Evolutionary conservation across 176 grass and related monocot genomes (phyloP), one percentile per base, ranked within the genome.

Genomic region (Phoenix roebelenii): DNA sequence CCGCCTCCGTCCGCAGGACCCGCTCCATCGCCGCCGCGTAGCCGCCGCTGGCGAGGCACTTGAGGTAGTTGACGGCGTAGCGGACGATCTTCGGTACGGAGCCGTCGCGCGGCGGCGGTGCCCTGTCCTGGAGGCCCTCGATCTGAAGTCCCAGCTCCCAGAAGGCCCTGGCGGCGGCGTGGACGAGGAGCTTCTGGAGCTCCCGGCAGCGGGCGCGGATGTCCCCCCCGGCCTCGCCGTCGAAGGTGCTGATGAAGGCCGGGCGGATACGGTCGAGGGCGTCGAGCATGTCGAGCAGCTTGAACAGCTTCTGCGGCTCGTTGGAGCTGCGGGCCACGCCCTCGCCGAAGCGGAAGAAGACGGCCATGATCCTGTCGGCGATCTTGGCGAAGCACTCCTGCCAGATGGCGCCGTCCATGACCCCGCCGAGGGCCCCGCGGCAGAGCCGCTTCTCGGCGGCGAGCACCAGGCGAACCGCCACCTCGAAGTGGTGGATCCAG

Each of bases 271-370:
- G 65, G 52, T 22, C 61, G 57, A 84, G 49, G 7, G 74, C 73
- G 61, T 74, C 80, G 65, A 84, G 66, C 80, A 89, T 89, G 73
- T 84, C 76, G 52, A 89, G 77, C 25, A 89, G 73, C 74, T 80
- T 89, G 85, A 89, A 89, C 65, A 89, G 80, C 65, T 77, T 15
- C 73, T 84, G 80, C 29, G 85, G 85, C 69, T 84, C 77, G 15
- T 74, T 70, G 26, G 70, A 15, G 0, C 58, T 55, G 58, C 77
- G 65, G 28, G 74, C 60, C 29, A 63, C 61, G 24, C 79, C 80
- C 67, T 78, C 85, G 65, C 83, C 80, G 15, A 71, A 71, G 73
- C 83, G 79, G 24, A 81, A 78, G 77, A 89, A 89, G 73, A 89
- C 83, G 0, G 85, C 80, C 17, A 71, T 67, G 51, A 59, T 72